Conservation (phyloP, 2,329 filamentous ascomycete species). For the Botrytis deweyae region DNA sequence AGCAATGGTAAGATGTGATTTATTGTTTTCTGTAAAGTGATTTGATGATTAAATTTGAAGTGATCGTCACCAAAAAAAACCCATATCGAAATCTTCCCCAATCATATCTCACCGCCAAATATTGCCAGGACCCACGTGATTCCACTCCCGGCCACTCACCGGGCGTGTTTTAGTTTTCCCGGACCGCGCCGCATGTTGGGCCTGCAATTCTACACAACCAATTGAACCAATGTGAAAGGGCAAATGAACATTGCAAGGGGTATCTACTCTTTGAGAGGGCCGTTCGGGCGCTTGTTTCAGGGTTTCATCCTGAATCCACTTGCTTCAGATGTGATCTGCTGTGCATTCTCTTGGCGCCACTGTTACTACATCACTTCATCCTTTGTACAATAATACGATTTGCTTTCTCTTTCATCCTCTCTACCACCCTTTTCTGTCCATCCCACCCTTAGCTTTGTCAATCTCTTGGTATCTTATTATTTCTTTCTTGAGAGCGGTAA, state of each 20-base stretch:
- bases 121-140: not conserved
- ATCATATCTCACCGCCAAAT: not conserved
- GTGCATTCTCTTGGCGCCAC: conserved; percentile 18
- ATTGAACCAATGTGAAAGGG: conserved; percentile 13
- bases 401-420: conserved; percentile 14
- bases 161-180: conserved; percentile 12
- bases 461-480: not conserved
- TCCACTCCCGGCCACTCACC: not conserved
- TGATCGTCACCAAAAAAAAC: not conserved
- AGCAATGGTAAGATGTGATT: not conserved
- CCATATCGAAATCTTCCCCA: conserved; percentile 8
- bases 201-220: not conserved
- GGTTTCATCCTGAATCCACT: conserved; percentile 15
- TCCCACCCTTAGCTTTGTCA: conserved; percentile 2
- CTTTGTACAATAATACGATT: conserved; percentile 12
- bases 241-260: not conserved
- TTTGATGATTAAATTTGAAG: not conserved
- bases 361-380: conserved; percentile 2
- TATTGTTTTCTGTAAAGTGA: not conserved
- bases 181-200: not conserved
- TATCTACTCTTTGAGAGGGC: conserved; percentile 1
- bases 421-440: not conserved
- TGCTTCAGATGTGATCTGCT: conserved; percentile 21
- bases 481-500: not conserved
- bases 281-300: conserved; percentile 21